Evolutionary conservation across 2,329 filamentous ascomycete genomes (phyloP), one percentile per base, ranked within the genome.

Genomic region (Teratosphaeria zuluensis): DNA sequence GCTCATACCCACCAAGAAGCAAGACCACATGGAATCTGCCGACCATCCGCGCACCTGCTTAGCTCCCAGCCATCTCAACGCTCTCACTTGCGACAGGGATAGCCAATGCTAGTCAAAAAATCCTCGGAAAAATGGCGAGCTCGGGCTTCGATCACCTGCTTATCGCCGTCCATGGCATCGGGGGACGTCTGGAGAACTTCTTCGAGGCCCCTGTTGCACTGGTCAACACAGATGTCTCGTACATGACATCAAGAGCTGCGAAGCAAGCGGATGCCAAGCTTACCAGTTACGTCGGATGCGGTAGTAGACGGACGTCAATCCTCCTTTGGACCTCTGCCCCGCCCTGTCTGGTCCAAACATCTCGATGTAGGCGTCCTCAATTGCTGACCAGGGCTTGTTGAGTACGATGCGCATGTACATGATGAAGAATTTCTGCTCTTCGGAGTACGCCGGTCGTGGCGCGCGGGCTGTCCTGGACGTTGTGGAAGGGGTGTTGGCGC

Each of bases 351-450:
- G 33, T 8, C 63, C 65, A 33, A 65, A 69, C 8, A 65, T 58
- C 30, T 61, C 32, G 8, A 61, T 58, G 62, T 68, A 67, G 56
- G 62, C 58, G 57, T 65, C 62, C 59, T 69, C 66, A 53, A 70
- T 69, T 56, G 65, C 66, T 6, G 66, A 64, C 68, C 68, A 70
- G 19, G 63, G 69, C 65, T 57, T 59, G 42, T 56, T 58, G 28
- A 58, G 56, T 31, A 64, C 58, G 38, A 68, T 60, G 24, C 65
- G 63, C 11, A 61, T 56, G 54, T 63, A 67, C 63, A 68, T 68
- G 61, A 68, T 66, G 58, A 67, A 71, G 65, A 72, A 72, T 56
- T 69, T 68, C 59, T 70, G 68, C 59, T 71, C 69, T 35, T 71
- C 69, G 55, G 64, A 70, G 63, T 72, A 72, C 7, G 66, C 64